Percentiles rank a stretch among this genome's conserved stretches.
Conservation (phyloP, 306 rosid genomes). For the Prunus campanulata region DNA sequence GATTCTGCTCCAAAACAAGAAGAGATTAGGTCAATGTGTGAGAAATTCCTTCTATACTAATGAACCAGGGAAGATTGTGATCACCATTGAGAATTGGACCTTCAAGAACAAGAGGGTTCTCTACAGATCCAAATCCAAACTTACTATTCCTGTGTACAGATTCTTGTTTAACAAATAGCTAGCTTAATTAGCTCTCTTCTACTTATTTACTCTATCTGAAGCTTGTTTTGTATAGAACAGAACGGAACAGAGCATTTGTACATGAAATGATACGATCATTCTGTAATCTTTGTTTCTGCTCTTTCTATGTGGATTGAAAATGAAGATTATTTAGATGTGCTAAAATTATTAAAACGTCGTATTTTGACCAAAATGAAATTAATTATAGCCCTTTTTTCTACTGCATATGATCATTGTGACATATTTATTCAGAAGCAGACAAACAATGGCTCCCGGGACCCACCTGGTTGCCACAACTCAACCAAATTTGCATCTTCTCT, state of each 20-base stretch:
- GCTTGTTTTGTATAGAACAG: not conserved
- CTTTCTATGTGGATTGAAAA: not conserved
- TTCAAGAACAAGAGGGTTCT: constrained; percentile 61
- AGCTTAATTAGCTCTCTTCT: not conserved
- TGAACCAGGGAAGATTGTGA: constrained; percentile 78
- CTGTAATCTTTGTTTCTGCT: no score
- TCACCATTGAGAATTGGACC: constrained; percentile 59
- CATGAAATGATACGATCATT: no score
- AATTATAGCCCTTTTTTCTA: no score
- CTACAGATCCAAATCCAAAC: constrained; percentile 60
- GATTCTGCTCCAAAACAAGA: constrained; percentile 63
- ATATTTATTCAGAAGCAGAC: not conserved
- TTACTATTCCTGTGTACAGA: constrained; percentile 62
- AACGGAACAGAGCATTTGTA: not conserved
- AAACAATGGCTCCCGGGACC: not conserved
- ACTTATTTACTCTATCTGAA: no score
- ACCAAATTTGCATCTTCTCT: not conserved
- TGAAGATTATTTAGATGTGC: not conserved
- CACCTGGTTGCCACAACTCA: not conserved
- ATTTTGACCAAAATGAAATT: no score
- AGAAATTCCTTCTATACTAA: constrained; percentile 75
- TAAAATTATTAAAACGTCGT: no score
- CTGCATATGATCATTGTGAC: no score
- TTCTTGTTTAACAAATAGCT: constrained; percentile 16
- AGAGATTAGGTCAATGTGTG: constrained; percentile 46